Base-by-base conservation (phyloP, 140 eudicot genomes). In the Flaveria floridana region DNA sequence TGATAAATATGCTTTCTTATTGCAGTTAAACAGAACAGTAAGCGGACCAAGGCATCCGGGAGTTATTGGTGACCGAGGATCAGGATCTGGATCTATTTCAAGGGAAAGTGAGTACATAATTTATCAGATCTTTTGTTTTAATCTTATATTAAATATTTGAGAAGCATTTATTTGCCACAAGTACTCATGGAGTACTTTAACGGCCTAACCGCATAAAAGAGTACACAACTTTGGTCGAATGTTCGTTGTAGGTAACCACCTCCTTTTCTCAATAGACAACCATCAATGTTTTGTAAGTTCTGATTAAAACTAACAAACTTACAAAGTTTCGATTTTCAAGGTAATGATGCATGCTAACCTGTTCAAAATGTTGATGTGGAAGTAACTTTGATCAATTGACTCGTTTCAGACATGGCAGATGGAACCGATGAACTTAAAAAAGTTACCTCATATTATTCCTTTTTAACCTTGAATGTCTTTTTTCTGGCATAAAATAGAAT, bases 41-140 rank as follows among this genome's bases (percentile, higher is more conserved):
- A 74, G 85, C n/a, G 98, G 98, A 79, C 97, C 98, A 65, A 88
- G 87, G 72, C 91, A 90, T 88, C 98, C 97, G n/a, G 98, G 98
- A 64, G 96, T 93, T 68, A 93, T 93, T 80, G 98, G 98, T 18
- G 98, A 93, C 73, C 89, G 97, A 48, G 96, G 98, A 74, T 93
- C 98, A 78, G 98, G 97, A 77, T 80, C 84, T 0, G 84, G 84
- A 21, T 90, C 98, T 59, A 75, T 93, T 82, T 93, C 97, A 11
- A 86, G 98, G 77, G 98, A 86, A 84, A 93, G 97, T 94, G 79
- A 87, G 99, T 89, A 63, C 77, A 71, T 42, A 66, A 34, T 11
- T 61, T 9, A 23, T 65, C 68, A 11, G 16, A 50, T 23, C 25
- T 12, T 16, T 34, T 4, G 50, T 44, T 44, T 44, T 44, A 44